These are phyloP conservation scores for Apostasia shenzhenica DNA, from an alignment of 106 monocot genomes.

Conservation along the genomic window DNA sequence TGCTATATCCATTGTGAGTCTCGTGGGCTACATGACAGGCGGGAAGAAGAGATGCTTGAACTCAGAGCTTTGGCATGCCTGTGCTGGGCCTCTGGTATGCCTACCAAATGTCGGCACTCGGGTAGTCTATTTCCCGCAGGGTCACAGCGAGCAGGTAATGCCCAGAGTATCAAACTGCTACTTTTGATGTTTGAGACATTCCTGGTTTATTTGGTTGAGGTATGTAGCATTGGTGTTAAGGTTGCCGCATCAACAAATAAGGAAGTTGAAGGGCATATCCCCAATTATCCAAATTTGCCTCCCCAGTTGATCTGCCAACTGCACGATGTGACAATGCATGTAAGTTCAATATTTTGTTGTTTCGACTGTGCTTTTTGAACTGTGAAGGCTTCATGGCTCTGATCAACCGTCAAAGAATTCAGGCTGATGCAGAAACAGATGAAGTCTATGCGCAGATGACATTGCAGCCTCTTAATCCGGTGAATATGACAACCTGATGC, in stretches of 20 bases:
- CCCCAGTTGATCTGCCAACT: constrained; percentile 90
- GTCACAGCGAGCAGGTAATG: constrained; percentile 83
- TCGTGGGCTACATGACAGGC: constrained; percentile 18
- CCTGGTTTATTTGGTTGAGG: neutral
- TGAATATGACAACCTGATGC: constrained; percentile 9
- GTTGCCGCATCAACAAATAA: constrained; percentile 78
- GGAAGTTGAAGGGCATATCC: constrained; percentile 84
- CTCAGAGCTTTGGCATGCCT: constrained; percentile 91
- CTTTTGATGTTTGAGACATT: neutral
- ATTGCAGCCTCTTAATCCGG: constrained; percentile 44
- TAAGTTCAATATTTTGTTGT: constrained; percentile 18
- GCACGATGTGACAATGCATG: constrained; percentile 85
- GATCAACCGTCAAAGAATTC: constrained; percentile 7
- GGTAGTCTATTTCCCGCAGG: constrained; percentile 87
- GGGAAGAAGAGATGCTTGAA: constrained; percentile 76
- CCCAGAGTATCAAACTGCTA: neutral
- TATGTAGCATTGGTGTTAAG: constrained; percentile 22
- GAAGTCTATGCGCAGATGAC: constrained; percentile 33
- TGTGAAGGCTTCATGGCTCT: neutral
- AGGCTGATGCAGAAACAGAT: constrained; percentile 25
- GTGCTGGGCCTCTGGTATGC: constrained; percentile 86
- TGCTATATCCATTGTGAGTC: neutral
- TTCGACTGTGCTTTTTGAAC: neutral
- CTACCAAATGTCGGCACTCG: constrained; percentile 69
- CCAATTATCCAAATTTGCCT: constrained; percentile 75